A percentile compares a stretch with the other conserved stretches of the same genome.
phyloP scores from a whole-genome alignment of 306 rosid genomes.

The Cicer arietinum region DNA sequence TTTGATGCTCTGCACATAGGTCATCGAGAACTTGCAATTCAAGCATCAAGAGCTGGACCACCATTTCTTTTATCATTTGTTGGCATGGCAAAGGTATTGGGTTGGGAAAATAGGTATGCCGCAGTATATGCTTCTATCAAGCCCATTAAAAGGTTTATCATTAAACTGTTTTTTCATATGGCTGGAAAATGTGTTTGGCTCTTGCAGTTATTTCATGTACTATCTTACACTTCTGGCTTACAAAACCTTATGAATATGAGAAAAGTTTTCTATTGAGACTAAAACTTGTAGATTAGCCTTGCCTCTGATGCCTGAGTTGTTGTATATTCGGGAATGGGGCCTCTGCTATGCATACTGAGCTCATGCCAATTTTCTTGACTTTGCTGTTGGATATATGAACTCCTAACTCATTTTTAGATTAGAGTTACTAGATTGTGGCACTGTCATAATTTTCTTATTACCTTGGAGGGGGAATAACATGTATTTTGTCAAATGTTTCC shows the following conservation, averaged over 20 bases:
- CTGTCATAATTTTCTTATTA: background rate
- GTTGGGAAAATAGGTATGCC: slow-evolving; percentile 89
- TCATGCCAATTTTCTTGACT: too few relatives aligned
- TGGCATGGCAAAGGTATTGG: slow-evolving; percentile 92
- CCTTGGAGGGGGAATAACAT: slow-evolving; percentile 1
- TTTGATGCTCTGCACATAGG: slow-evolving; percentile 95
- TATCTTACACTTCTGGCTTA: too few relatives aligned
- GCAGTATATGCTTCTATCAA: slow-evolving; percentile 24
- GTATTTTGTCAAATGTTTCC: slow-evolving; percentile 34
- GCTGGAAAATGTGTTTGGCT: slow-evolving; percentile 14
- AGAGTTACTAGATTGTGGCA: slow-evolving; percentile 9
- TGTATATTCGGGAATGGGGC: too few relatives aligned
- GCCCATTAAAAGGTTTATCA: slow-evolving; percentile 3
- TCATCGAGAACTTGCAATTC: slow-evolving; percentile 93
- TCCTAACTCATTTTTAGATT: slow-evolving; percentile 15
- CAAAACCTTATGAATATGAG: too few relatives aligned
- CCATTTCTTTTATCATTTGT: slow-evolving; percentile 92
- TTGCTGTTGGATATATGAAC: background rate
- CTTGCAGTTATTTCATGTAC: background rate
- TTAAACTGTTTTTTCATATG: slow-evolving; percentile 5
- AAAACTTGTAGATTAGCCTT: too few relatives aligned
- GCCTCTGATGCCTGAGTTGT: too few relatives aligned
- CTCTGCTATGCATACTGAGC: too few relatives aligned
- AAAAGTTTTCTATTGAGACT: too few relatives aligned
- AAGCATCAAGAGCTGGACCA: slow-evolving; percentile 91